These are phyloP conservation scores for Symmetrospora coprosmae DNA, from an alignment of 768 basidiomycete genomes.

Conservation along the genomic window DNA sequence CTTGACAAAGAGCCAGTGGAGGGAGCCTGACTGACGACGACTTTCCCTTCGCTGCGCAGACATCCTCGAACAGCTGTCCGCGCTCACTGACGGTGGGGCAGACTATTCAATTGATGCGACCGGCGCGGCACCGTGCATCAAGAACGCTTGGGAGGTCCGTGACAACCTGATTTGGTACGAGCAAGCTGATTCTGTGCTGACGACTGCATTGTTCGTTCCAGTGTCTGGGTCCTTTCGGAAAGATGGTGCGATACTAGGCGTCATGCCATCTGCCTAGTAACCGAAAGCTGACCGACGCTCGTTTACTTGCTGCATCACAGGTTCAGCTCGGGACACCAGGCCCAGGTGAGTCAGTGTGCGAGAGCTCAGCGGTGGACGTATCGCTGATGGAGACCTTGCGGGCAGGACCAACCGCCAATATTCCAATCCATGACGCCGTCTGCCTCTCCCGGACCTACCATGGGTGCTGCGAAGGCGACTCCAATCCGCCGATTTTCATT, in stretches of 20 bases:
- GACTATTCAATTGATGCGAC: slow-evolving; percentile 28
- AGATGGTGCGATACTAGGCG: slow-evolving; percentile 23
- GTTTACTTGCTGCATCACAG: background rate
- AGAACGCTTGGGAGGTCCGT: slow-evolving; percentile 22
- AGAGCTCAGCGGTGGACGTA: too few species aligned
- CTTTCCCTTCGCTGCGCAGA: background rate
- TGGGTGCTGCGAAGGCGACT: slow-evolving; percentile 27
- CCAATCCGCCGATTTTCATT: slow-evolving; percentile 30
- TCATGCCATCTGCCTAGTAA: too few species aligned
- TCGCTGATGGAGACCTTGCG: too few species aligned
- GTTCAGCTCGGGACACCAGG: background rate
- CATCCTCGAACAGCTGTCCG: slow-evolving; percentile 18
- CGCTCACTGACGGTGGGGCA: slow-evolving; percentile 25
- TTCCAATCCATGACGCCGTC: slow-evolving; percentile 10
- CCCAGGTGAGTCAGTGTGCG: too few species aligned
- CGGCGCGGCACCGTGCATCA: slow-evolving; percentile 23
- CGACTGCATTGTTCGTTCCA: background rate
- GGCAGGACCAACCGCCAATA: slow-evolving; percentile 13
- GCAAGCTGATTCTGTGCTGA: too few species aligned
- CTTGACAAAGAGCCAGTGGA: background rate
- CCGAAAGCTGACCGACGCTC: too few species aligned
- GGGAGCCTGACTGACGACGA: too few species aligned
- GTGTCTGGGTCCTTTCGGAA: slow-evolving; percentile 13
- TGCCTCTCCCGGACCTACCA: slow-evolving; percentile 5
- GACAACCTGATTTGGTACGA: too few species aligned